Evolutionary conservation across 2,329 filamentous ascomycete genomes (phyloP).

Genomic region (Basipetospora chlamydospora): DNA sequence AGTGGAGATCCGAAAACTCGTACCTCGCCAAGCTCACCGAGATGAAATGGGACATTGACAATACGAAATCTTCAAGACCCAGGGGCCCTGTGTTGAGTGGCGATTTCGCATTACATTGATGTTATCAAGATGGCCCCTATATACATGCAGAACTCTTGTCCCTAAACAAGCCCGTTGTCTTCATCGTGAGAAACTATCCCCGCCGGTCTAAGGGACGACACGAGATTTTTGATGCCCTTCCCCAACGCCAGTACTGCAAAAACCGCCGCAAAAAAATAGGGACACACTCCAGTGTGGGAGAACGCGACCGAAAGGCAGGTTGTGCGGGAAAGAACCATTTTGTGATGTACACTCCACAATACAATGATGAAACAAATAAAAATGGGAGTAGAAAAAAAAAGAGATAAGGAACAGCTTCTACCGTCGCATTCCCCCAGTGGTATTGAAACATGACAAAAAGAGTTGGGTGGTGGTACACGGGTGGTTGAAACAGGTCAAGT

Average conservation of each 20-base stretch:
- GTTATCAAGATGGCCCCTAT: slow-evolving; percentile 14
- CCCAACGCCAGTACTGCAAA: slow-evolving; percentile 34
- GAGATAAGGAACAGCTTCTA: slow-evolving; percentile 6
- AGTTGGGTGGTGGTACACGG: neutral
- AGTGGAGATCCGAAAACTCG: too few relatives aligned
- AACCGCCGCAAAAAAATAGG: slow-evolving; percentile 1
- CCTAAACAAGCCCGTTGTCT: slow-evolving; percentile 25
- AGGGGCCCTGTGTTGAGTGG: slow-evolving; percentile 28
- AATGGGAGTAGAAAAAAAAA: slow-evolving; percentile 6
- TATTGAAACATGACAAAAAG: slow-evolving; percentile 3
- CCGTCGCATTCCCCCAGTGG: neutral
- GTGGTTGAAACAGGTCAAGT: slow-evolving; percentile 4
- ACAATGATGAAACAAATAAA: slow-evolving; percentile 4
- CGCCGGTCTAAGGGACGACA: slow-evolving; percentile 19
- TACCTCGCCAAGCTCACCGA: too few relatives aligned
- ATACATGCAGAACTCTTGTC: slow-evolving; percentile 28
- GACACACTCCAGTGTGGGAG: too few relatives aligned
- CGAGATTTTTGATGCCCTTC: slow-evolving; percentile 37
- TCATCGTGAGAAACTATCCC: slow-evolving; percentile 30
- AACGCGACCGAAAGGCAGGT: too few relatives aligned
- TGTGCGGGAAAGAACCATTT: too few relatives aligned
- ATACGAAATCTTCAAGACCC: too few relatives aligned
- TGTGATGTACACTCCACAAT: too few relatives aligned
- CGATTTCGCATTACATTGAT: slow-evolving; percentile 40
- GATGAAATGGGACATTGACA: too few relatives aligned